These are phyloP conservation scores for Misopates orontium DNA, from an alignment of 257 asterid genomes.

Conservation along the genomic window DNA sequence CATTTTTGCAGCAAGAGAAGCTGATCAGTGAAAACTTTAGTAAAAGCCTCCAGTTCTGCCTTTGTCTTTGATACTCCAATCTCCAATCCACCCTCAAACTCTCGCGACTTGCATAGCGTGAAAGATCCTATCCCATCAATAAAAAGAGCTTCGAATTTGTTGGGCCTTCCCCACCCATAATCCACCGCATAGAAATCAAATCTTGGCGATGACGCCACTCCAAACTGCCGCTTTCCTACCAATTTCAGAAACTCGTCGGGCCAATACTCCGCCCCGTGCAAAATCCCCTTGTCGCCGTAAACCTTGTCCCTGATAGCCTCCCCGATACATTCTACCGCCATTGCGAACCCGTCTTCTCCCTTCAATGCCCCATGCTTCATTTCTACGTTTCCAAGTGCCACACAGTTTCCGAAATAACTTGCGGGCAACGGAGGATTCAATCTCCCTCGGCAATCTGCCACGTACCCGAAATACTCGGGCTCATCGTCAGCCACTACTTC, in stretches of 20 bases:
- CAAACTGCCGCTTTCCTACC: conserved; percentile 24
- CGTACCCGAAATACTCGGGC: conserved; percentile 33
- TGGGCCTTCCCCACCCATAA: conserved; percentile 51
- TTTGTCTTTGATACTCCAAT: conserved; percentile 33
- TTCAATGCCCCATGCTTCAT: conserved; percentile 20
- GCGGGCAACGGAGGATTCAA: conserved; percentile 42
- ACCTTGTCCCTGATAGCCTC: conserved; percentile 21
- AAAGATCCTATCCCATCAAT: conserved; percentile 31
- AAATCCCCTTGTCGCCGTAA: conserved; percentile 25
- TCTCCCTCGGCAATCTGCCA: conserved; percentile 33
- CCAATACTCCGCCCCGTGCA: conserved; percentile 30
- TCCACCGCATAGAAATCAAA: conserved; percentile 39
- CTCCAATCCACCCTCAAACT: conserved; percentile 40
- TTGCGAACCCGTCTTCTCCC: conserved; percentile 31
- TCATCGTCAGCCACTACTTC: conserved; percentile 32
- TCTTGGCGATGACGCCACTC: conserved; percentile 31
- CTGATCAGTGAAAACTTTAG: conserved; percentile 23
- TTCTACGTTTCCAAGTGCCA: conserved; percentile 6
- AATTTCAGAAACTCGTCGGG: background rate
- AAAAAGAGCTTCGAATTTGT: conserved; percentile 35
- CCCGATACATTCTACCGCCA: conserved; percentile 24
- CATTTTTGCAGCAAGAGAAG: no score
- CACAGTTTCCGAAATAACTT: conserved; percentile 45
- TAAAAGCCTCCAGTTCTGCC: conserved; percentile 36
- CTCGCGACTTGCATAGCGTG: conserved; percentile 33